phyloP scores from a whole-genome alignment of 306 rosid species.

The Betula pendula region DNA sequence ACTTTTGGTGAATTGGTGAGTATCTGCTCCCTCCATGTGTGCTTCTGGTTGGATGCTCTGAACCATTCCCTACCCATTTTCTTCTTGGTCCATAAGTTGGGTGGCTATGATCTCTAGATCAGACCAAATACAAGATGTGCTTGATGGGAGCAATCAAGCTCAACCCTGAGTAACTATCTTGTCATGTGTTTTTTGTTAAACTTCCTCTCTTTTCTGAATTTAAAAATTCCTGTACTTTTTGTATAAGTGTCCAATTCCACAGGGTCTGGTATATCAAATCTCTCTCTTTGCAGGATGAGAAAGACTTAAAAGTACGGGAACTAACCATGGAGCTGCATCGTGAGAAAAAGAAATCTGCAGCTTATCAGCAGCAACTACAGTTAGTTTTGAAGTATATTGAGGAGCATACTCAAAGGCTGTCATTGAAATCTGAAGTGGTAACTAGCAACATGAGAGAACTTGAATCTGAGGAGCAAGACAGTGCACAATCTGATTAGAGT shows the following conservation, averaged over 20 bases:
- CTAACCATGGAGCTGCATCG: constrained; percentile 24
- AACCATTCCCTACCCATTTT: not conserved
- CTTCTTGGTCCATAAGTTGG: not conserved
- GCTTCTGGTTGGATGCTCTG: not conserved
- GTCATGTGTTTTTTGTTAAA: not conserved
- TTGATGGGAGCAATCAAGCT: not conserved
- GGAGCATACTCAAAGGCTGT: constrained; percentile 25
- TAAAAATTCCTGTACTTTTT: not conserved
- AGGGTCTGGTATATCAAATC: not conserved
- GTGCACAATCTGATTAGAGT: constrained; percentile 13
- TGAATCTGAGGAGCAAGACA: constrained; percentile 15
- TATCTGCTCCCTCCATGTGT: not conserved
- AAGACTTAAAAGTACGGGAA: constrained; percentile 26
- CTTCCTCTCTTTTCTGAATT: not conserved
- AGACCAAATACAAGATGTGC: too few relatives aligned
- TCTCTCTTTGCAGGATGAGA: constrained; percentile 21
- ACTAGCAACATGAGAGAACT: constrained; percentile 13
- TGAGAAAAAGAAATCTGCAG: constrained; percentile 25
- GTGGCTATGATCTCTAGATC: not conserved
- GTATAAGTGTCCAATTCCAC: not conserved
- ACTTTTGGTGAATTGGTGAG: not conserved
- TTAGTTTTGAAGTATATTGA: constrained; percentile 24
- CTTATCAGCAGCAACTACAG: constrained; percentile 26
- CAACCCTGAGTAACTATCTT: not conserved
- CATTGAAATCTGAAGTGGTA: constrained; percentile 21